Evolutionary conservation across 768 basidiomycete genomes (phyloP).

Genomic region (Trametes meyenii): DNA sequence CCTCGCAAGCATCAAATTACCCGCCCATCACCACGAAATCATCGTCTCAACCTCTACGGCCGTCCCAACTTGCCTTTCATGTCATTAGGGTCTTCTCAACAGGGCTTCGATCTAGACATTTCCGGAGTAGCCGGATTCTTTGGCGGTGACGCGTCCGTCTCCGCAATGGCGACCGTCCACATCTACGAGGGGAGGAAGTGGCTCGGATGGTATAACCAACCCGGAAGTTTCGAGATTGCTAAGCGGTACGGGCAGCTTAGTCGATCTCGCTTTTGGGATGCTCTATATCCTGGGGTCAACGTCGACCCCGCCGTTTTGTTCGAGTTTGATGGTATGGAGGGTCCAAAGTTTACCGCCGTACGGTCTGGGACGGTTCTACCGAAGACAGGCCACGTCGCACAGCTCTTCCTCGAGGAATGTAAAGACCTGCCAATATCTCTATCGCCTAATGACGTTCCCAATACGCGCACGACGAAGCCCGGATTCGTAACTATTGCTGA

Average conservation of each 20-base stretch:
- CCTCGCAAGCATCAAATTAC: background rate
- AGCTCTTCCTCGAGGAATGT: constrained; percentile 14
- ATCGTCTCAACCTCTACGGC: background rate
- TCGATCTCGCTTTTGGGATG: constrained; percentile 20
- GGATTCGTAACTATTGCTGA: constrained; percentile 3
- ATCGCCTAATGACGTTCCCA: background rate
- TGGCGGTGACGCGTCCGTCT: constrained; percentile 18
- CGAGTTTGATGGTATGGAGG: constrained; percentile 15
- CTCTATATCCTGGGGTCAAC: constrained; percentile 17
- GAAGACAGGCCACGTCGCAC: constrained; percentile 17
- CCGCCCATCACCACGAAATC: background rate
- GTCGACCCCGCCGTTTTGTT: constrained; percentile 19
- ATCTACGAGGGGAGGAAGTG: constrained; percentile 22
- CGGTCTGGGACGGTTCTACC: constrained; percentile 14
- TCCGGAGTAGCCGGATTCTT: constrained; percentile 21
- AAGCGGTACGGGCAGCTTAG: constrained; percentile 16
- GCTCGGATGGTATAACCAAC: constrained; percentile 23
- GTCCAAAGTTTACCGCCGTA: constrained; percentile 8
- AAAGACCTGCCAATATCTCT: background rate
- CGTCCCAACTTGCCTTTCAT: background rate
- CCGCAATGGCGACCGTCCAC: constrained; percentile 21
- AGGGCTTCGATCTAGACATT: constrained; percentile 16
- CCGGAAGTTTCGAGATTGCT: constrained; percentile 22
- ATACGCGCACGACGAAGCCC: background rate
- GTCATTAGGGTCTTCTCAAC: background rate